Evolutionary conservation across 352 stramenopile species (phyloP).

Genomic region (Globisporangium spiculum): DNA sequence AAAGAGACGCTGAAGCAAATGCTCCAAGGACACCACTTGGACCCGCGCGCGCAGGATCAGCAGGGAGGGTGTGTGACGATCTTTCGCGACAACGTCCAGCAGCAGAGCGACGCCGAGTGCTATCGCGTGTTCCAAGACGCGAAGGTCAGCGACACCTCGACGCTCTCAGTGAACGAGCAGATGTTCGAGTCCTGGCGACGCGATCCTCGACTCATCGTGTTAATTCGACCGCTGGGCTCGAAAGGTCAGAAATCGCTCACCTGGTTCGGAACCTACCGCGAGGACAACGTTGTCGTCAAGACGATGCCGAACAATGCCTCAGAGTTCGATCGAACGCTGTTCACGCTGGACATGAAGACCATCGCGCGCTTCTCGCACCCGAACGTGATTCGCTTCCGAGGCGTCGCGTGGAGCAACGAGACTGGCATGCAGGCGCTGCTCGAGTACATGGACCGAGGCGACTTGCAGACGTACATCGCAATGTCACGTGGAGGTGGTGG

Average conservation of each 20-base stretch:
- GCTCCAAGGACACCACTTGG: background rate
- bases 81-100: background rate
- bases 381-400: constrained; percentile 26
- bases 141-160: constrained; percentile 8
- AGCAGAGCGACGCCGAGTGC: constrained; percentile 14
- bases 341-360: constrained; percentile 20
- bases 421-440: constrained; percentile 19
- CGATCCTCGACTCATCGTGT: constrained; percentile 4
- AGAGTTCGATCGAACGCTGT: constrained; percentile 23
- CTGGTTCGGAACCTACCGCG: constrained; percentile 41
- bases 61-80: background rate
- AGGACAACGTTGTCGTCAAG: constrained; percentile 15
- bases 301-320: background rate
- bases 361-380: constrained; percentile 20
- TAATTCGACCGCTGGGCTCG: constrained; percentile 14
- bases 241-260: constrained; percentile 57
- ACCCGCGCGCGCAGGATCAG: background rate
- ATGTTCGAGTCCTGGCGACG: constrained; percentile 10
- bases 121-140: constrained; percentile 14
- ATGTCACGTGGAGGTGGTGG: constrained; percentile 15
- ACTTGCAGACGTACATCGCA: constrained; percentile 18
- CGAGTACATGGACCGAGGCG: constrained; percentile 32
- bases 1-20: constrained; percentile 1
- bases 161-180: constrained; percentile 9
- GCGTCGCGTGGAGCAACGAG: constrained; percentile 19